Base-by-base conservation (phyloP, 2,329 filamentous ascomycete genomes). In the Ascosphaera apis region DNA sequence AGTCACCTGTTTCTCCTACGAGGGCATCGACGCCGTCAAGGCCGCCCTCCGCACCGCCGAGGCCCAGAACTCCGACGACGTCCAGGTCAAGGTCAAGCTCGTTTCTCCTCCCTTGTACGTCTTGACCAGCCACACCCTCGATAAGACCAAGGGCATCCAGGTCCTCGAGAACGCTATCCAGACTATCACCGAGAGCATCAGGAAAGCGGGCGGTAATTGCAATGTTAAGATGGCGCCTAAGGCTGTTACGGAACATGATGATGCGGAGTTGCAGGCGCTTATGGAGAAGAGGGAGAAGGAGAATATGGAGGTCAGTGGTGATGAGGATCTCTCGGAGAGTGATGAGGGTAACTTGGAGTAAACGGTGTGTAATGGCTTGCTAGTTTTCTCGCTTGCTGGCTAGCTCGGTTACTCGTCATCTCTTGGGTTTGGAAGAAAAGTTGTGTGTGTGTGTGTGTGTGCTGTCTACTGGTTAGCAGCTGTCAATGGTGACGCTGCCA, bases 241-340 rank as follows among this genome's bases (percentile, higher is more conserved):
- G 73, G 88, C 91, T 3, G 88, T 98, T 42, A 98, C 88, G 1
- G 91, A 95, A 67, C 91, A 83, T 56, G 91, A 98, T 50, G 88
- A 98, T 52, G 88, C 86, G 17, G 84, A 93, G 60, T 66, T 98
- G 45, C 83, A 93, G 57, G 88, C 86, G 36, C 69, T 98, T 44
- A 98, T 98, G 88, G 88, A 95, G 68, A 93, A 95, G 75, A 76
- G 80, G 45, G 88, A 92, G 66, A 76, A 82, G 45, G 86, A 95
- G 69, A 98, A 98, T 60, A 80, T 82, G 54, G 82, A 98, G 57
- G 82, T 98, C 52, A 92, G 83, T 57, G 88, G 88, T 51, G 91
- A 98, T 55, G 88, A 98, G 66, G 88, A 84, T 55, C 68, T 82
- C 57, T 91, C 81, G 53, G 86, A 91, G 60, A 92, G 82, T 53